phyloP scores from a whole-genome alignment of 768 basidiomycete genomes.

The Mycena leptocephala region DNA sequence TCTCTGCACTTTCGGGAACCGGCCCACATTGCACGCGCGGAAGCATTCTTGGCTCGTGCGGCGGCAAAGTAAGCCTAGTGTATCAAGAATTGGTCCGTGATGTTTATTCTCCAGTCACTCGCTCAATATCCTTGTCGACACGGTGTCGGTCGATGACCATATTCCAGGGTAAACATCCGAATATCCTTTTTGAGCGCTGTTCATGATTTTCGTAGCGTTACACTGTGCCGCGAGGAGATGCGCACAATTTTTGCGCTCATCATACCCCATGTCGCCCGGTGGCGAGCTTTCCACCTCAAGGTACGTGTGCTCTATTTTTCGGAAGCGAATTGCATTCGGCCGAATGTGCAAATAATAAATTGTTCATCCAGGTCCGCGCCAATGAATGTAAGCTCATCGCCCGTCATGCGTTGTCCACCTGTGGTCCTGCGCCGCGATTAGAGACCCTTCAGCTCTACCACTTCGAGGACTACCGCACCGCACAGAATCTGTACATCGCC shows the following conservation, averaged over 20 bases:
- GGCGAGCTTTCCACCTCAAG: slow-evolving; percentile 75
- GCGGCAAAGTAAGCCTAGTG: slow-evolving; percentile 32
- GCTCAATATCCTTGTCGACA: slow-evolving; percentile 74
- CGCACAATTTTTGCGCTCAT: slow-evolving; percentile 61
- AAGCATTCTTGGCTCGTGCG: slow-evolving; percentile 59
- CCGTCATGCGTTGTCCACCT: slow-evolving; percentile 64
- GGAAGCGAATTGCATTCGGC: not conserved
- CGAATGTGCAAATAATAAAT: not conserved
- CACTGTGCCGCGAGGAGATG: slow-evolving; percentile 69
- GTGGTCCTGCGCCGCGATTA: slow-evolving; percentile 69
- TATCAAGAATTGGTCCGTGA: not conserved
- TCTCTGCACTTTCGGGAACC: slow-evolving; percentile 69
- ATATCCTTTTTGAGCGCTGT: not conserved
- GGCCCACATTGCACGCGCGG: slow-evolving; percentile 65
- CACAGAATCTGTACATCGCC: slow-evolving; percentile 67
- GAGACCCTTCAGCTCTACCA: slow-evolving; percentile 78
- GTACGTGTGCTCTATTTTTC: slow-evolving; percentile 12
- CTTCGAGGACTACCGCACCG: slow-evolving; percentile 69
- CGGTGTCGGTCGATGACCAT: slow-evolving; percentile 66
- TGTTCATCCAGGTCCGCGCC: slow-evolving; percentile 64
- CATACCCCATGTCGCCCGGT: slow-evolving; percentile 63
- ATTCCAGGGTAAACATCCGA: slow-evolving; percentile 48
- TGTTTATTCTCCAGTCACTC: slow-evolving; percentile 25
- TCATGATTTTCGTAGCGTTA: slow-evolving; percentile 43
- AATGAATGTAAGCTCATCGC: slow-evolving; percentile 72